Evolutionary conservation across 2,329 filamentous ascomycete genomes (phyloP), one percentile per base, ranked within the genome.

Genomic region (Colletotrichum shisoi): DNA sequence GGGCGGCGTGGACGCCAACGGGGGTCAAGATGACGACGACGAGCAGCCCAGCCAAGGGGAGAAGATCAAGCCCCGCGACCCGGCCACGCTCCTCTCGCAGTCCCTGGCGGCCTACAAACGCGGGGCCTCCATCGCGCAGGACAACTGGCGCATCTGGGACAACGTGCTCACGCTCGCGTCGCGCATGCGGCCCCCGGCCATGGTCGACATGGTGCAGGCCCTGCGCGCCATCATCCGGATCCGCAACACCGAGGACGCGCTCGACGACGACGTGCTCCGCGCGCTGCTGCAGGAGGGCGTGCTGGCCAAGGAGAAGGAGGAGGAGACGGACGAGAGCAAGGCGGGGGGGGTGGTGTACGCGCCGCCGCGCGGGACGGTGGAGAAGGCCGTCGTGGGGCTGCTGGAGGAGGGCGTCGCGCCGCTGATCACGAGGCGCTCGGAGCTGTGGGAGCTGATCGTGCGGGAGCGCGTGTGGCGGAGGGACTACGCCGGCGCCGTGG

Each of bases 101-200:
- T 89, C 95, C 0, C 85, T 99, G 0, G 83, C 86, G 6, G 94
- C 95, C 0, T 92, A 96, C 78, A 95, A 96, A 75, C 90, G 91
- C 70, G 95, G 94, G 11, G 93, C 94, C 0, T 85, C 87, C 4
- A 86, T 97, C 27, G 93, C 96, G 57, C 86, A 92, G 77, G 89
- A 93, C 72, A 94, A 94, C 79, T 92, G 91, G 85, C 89, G 92
- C 72, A 97, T 99, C 76, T 98, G 94, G 94, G 92, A 96, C 75
- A 99, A 99, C 73, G 90, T 98, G 17, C 86, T 99, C 64, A 95
- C 93, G 0, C 89, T 98, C 24, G 91, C 92, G 0, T 87, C 91
- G 0, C 91, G 92, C 1, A 85, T 95, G 34, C 84, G 84, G 0
- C 94, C 94, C 0, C 90, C 92, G 0, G 87, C 90, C 0, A 89